Evolutionary conservation across 2,329 filamentous ascomycete species (phyloP), one percentile per base, ranked within the genome.

Genomic region (Colletotrichum tabaci): DNA sequence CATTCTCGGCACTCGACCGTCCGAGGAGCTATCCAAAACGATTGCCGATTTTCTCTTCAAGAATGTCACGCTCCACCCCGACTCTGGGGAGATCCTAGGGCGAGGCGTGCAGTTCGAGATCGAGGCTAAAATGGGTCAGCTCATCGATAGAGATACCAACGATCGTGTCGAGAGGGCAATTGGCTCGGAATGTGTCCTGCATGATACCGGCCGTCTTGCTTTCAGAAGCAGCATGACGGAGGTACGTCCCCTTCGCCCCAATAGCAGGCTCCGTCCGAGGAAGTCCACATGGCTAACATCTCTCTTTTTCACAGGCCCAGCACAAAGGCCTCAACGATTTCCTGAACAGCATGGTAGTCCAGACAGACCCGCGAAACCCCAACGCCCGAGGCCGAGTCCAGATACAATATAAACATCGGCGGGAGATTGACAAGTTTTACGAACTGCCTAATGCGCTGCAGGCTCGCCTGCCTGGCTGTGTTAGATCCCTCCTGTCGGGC

Each of bases 181-280:
- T 5, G 81, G 87, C 26, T 92, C 93, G 0, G 93, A 96, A 79
- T 92, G 90, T 58, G 84, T 97, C 8, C 81, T 97, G 23, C 85
- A 86, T 57, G 87, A 90, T 42, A 88, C 86, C 30, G 85, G 86
- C 42, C 87, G 89, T 55, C 86, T 93, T 40, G 87, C 87, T 0
- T 99, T 98, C 77, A 90, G 91, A 76, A 98, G 95, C 78, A 94
- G 91, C 73, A 98, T 98, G 96, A 95, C 93, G 5, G 90, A 95
- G 84, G 94, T 96, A 84, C 81, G 89, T 82, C 9, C 23, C 21
- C 18, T 18, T 49, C 21, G 56, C 8, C 23, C 30, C 35, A 38
- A 38, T 38, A 38, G 35, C 35, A 38, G 35, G 2, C 35, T 2
- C 35, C 35, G 35, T 7, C 21, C 6, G 4, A 15, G 13, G 16